phyloP scores from a whole-genome alignment of 257 asterid genomes.

The Solanum gracilifrons region DNA sequence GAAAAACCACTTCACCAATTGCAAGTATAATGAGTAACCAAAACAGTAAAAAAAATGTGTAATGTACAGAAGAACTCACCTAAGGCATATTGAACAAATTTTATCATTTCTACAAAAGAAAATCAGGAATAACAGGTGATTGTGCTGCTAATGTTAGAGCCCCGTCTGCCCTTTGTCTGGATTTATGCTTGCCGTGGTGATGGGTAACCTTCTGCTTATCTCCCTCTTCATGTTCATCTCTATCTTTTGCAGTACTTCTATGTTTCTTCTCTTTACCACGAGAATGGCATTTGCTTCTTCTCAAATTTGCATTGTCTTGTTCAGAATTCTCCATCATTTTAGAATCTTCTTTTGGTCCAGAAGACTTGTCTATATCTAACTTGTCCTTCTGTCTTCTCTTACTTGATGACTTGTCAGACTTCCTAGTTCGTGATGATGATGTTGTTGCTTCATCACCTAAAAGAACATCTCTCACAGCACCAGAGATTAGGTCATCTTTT shows the following conservation, averaged over 20 bases:
- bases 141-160: conserved; percentile 30
- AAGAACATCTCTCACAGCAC: conserved; percentile 81
- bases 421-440: conserved; percentile 38
- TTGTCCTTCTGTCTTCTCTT: conserved; percentile 35
- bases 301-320: conserved; percentile 21
- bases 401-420: conserved; percentile 26
- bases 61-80: conserved; percentile 9
- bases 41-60: not conserved
- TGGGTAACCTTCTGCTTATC: conserved; percentile 38
- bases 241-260: conserved; percentile 35
- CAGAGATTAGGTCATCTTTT: conserved; percentile 56
- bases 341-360: conserved; percentile 13
- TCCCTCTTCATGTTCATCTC: conserved; percentile 35
- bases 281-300: conserved; percentile 34
- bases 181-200: conserved; percentile 43
- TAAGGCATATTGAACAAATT: not conserved
- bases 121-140: conserved; percentile 71
- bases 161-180: conserved; percentile 52
- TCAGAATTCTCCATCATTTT: conserved; percentile 18
- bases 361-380: conserved; percentile 5
- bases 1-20: not conserved
- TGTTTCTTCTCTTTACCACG: conserved; percentile 51
- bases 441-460: conserved; percentile 58
- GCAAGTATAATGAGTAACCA: not conserved
- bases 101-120: conserved; percentile 51